Conservation (phyloP, 1,284 basidiomycete genomes). For the Uromyces viciae-fabae region DNA sequence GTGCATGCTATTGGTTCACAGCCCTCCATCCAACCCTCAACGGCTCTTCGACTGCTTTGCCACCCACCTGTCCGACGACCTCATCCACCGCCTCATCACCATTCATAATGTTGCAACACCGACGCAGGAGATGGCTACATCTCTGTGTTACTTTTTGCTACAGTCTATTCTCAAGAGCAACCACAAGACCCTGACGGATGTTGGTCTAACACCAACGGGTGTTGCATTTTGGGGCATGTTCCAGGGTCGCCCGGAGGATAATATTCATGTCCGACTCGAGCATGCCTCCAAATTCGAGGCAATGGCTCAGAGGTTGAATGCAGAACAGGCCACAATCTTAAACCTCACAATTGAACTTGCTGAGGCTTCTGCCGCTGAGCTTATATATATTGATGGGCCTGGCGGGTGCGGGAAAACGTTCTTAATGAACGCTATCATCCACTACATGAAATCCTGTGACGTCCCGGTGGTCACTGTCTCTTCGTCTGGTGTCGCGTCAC, state of each 20-base stretch:
- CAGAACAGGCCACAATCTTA: not conserved
- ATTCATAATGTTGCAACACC: not conserved
- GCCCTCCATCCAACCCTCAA: not conserved
- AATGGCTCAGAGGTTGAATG: not conserved
- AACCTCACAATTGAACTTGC: not conserved
- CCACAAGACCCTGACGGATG: not conserved
- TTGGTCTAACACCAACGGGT: too few relatives aligned
- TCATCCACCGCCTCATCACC: not conserved
- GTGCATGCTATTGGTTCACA: not conserved
- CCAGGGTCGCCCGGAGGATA: not conserved
- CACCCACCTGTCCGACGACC: not conserved
- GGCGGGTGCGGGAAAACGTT: not conserved
- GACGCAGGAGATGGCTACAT: not conserved
- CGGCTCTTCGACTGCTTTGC: not conserved
- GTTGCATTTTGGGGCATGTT: not conserved
- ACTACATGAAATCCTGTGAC: not conserved
- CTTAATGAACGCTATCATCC: not conserved
- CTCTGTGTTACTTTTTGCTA: not conserved
- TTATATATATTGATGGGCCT: not conserved
- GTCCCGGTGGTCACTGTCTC: not conserved
- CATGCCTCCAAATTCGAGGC: not conserved
- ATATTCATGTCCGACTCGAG: not conserved
- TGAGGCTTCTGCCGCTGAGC: not conserved
- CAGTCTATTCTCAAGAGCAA: not conserved
- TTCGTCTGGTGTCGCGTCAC: slow-evolving; percentile 58